Percentiles rank a stretch among this genome's conserved stretches.
phyloP scores from a whole-genome alignment of 1,139 yeast genomes.

The Magnusiomyces magnusii region DNA sequence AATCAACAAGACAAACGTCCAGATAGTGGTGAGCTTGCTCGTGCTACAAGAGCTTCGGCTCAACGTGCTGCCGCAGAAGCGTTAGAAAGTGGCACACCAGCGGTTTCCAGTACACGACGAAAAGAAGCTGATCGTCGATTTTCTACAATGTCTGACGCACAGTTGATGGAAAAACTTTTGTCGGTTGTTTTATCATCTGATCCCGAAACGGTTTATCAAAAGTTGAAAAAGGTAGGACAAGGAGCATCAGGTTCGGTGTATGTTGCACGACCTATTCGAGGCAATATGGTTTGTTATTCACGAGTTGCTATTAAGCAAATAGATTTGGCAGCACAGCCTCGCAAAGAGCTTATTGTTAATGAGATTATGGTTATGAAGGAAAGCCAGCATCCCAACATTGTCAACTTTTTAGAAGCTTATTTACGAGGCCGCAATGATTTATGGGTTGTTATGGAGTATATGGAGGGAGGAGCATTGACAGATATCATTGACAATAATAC shows the following conservation, averaged over 20 bases:
- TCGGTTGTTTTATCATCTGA: slow-evolving; percentile 77
- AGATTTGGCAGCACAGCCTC: slow-evolving; percentile 89
- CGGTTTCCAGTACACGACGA: not conserved
- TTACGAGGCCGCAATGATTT: slow-evolving; percentile 48
- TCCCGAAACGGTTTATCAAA: slow-evolving; percentile 81
- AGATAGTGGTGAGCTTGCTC: not conserved
- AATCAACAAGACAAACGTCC: not conserved
- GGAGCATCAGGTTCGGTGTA: slow-evolving; percentile 98
- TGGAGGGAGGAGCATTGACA: slow-evolving; percentile 87
- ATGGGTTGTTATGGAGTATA: slow-evolving; percentile 94
- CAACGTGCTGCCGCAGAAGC: not conserved
- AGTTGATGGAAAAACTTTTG: slow-evolving; percentile 73
- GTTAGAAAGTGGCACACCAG: not conserved
- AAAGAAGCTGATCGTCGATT: slow-evolving; percentile 45
- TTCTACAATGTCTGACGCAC: slow-evolving; percentile 76
- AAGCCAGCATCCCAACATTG: slow-evolving; percentile 82
- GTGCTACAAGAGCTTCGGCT: no score
- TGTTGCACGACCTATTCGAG: slow-evolving; percentile 62
- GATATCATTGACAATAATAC: slow-evolving; percentile 71
- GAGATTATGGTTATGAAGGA: slow-evolving; percentile 95
- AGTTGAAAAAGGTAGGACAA: slow-evolving; percentile 96
- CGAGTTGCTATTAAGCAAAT: slow-evolving; percentile 85
- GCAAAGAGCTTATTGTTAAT: slow-evolving; percentile 88
- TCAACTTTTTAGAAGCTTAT: slow-evolving; percentile 82
- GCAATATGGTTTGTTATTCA: slow-evolving; percentile 22